A percentile compares a stretch with the other conserved stretches of the same genome.
Evolutionary conservation across 2,329 filamentous ascomycete species (phyloP).

Genomic region (Rutstroemia sp.): DNA sequence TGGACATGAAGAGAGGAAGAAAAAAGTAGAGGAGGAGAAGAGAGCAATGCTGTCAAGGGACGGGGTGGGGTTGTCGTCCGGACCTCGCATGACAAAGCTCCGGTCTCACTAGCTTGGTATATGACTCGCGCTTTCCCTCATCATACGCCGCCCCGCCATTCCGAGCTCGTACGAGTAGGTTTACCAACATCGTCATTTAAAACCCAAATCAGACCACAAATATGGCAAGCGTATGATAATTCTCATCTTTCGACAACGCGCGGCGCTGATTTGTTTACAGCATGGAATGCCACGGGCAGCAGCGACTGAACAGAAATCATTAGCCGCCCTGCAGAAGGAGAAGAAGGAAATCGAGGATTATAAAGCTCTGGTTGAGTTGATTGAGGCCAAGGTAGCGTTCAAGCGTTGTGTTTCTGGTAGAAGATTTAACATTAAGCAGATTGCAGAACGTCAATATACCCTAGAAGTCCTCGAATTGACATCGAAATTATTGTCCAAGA

Average conservation of each 20-base stretch:
- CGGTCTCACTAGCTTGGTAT: slow-evolving; percentile 9
- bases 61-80: neutral
- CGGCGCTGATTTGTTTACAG: slow-evolving; percentile 40
- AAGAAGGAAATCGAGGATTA: slow-evolving; percentile 70
- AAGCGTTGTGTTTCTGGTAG: too few relatives aligned
- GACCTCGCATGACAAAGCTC: slow-evolving; percentile 12
- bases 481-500: slow-evolving; percentile 65
- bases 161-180: too few relatives aligned
- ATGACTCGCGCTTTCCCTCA: slow-evolving; percentile 11
- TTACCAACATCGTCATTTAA: too few relatives aligned
- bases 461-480: slow-evolving; percentile 57
- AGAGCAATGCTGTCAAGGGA: slow-evolving; percentile 1
- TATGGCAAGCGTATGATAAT: slow-evolving; percentile 32
- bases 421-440: slow-evolving; percentile 10
- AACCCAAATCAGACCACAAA: slow-evolving; percentile 11
- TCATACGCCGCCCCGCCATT: neutral
- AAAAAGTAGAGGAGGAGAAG: neutral
- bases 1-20: slow-evolving; percentile 9
- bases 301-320: slow-evolving; percentile 50
- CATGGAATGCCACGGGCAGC: slow-evolving; percentile 74
- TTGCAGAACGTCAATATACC: slow-evolving; percentile 29
- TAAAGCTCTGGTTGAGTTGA: slow-evolving; percentile 58
- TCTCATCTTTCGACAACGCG: neutral
- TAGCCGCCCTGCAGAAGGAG: slow-evolving; percentile 65
- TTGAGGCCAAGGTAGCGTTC: slow-evolving; percentile 53